Conservation (phyloP, 306 rosid genomes). For the Begonia masoniana region DNA sequence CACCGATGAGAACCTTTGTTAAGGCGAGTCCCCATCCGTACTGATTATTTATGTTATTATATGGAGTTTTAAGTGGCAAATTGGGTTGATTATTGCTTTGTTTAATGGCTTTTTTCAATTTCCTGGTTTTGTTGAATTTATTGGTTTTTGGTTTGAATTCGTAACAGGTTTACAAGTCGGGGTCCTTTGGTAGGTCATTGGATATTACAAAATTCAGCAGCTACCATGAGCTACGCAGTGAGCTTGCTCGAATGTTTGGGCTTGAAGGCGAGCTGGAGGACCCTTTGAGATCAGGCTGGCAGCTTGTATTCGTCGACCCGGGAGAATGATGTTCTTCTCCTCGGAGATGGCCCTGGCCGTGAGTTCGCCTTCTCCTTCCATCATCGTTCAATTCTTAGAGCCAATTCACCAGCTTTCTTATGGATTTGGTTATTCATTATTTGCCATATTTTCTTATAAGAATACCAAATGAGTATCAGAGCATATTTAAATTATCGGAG, state of each 20-base stretch:
- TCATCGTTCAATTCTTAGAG: too few relatives aligned
- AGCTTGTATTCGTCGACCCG: constrained; percentile 97
- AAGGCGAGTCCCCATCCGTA: constrained; percentile 29
- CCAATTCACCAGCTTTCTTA: too few relatives aligned
- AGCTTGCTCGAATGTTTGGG: constrained; percentile 85
- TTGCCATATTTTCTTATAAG: too few relatives aligned
- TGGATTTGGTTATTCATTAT: too few relatives aligned
- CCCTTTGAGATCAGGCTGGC: constrained; percentile 99
- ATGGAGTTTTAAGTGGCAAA: too few relatives aligned
- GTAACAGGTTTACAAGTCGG: constrained; percentile 38
- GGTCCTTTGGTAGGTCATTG: constrained; percentile 53
- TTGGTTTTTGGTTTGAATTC: too few relatives aligned
- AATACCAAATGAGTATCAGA: too few relatives aligned
- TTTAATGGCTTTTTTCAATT: too few relatives aligned
- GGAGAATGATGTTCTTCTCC: constrained; percentile 93
- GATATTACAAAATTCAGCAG: constrained; percentile 68
- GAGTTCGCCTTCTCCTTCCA: constrained; percentile 12
- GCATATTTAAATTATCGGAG: too few relatives aligned
- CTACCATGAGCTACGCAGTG: constrained; percentile 77
- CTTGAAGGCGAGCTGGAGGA: constrained; percentile 83
- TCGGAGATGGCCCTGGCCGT: constrained; percentile 70
- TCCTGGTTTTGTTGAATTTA: too few relatives aligned
- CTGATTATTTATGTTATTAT: too few relatives aligned
- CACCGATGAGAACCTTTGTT: constrained; percentile 62
- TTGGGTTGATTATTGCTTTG: too few relatives aligned